phyloP scores from a whole-genome alignment of 306 rosid species.

The Vigna unguiculata region DNA sequence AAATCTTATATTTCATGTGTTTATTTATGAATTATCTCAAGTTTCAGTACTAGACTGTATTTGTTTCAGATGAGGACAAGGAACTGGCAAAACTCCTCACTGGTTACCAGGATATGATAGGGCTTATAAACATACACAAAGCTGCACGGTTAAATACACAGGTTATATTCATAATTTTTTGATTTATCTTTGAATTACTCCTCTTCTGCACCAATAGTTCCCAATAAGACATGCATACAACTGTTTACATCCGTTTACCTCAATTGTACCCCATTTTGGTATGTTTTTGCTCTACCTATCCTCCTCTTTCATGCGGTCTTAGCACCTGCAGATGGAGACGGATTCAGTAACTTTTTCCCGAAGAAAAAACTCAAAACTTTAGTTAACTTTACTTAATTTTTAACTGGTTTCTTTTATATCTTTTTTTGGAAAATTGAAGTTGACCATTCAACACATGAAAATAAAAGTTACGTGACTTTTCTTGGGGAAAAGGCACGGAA shows the following conservation, averaged over 20 bases:
- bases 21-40: conserved; percentile 33
- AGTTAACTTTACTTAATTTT: too few species aligned
- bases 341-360: too few species aligned
- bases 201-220: not conserved
- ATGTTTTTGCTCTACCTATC: too few species aligned
- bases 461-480: too few species aligned
- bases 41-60: conserved; percentile 21
- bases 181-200: not conserved
- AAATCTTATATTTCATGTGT: conserved; percentile 20
- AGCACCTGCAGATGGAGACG: too few species aligned
- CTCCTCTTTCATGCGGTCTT: not conserved
- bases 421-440: too few species aligned
- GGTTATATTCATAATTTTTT: conserved; percentile 54
- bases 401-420: too few species aligned
- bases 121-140: conserved; percentile 79
- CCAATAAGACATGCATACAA: conserved; percentile 10
- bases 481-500: too few species aligned
- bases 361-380: too few species aligned
- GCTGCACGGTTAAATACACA: conserved; percentile 83
- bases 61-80: conserved; percentile 79
- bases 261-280: conserved; percentile 7
- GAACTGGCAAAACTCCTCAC: conserved; percentile 88
- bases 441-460: too few species aligned
- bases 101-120: conserved; percentile 94
- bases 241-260: not conserved